These are phyloP conservation scores for Rosa multiflora DNA, from an alignment of 306 rosid genomes.

Conservation along the genomic window DNA sequence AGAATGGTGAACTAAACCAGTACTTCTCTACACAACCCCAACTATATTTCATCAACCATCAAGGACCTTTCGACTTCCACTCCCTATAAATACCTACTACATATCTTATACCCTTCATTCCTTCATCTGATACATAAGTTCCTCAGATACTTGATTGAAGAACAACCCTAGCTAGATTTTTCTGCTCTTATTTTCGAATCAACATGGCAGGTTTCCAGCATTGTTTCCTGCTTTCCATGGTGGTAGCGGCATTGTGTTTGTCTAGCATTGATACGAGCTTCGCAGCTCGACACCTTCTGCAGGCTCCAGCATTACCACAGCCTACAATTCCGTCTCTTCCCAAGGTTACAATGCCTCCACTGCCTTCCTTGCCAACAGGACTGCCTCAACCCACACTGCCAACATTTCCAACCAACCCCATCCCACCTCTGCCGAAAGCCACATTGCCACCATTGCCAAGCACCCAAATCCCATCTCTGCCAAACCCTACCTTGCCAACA, in stretches of 20 bases:
- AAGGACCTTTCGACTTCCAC: not conserved
- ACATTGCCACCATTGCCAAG: conserved; percentile 31
- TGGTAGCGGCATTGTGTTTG: conserved; percentile 21
- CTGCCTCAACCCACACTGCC: conserved; percentile 25
- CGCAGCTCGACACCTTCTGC: conserved; percentile 36
- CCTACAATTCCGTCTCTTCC: conserved; percentile 29
- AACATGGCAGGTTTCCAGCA: conserved; percentile 21
- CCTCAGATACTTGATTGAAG: not conserved
- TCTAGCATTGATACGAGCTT: conserved; percentile 22
- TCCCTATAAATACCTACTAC: conserved; percentile 10
- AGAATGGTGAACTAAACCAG: conserved; percentile 26
- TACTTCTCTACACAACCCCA: not conserved
- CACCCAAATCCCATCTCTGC: conserved; percentile 17
- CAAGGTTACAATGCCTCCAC: conserved; percentile 15
- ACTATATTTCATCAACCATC: conserved; percentile 24
- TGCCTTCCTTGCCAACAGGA: conserved; percentile 13
- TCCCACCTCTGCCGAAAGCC: conserved; percentile 18
- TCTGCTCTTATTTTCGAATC: not conserved
- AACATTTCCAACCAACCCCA: conserved; percentile 20
- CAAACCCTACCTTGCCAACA: conserved; percentile 4
- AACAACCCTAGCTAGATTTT: not conserved
- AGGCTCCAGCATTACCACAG: conserved; percentile 26
- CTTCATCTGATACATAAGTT: not conserved
- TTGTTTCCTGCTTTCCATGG: not conserved
- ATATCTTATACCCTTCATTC: not conserved